These are phyloP conservation scores for Trichocladium uniseriatum DNA, from an alignment of 495 filamentous ascomycete genomes.

Conservation along the genomic window DNA sequence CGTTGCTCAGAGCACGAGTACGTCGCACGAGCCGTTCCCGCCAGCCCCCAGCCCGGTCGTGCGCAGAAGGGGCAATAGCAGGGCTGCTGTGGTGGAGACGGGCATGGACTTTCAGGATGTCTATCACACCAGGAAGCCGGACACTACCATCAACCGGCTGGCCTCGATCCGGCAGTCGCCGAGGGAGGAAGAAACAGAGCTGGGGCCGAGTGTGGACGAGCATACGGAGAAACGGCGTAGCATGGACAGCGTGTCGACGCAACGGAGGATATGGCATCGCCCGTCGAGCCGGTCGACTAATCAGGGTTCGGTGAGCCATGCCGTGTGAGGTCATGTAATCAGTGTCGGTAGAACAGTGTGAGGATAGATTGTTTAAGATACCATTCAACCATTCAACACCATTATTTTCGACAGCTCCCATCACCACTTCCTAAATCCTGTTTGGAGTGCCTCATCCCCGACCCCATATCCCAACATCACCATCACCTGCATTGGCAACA, in stretches of 20 bases:
- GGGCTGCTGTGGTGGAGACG: conserved; percentile 21
- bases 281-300: conserved; percentile 8
- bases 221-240: conserved; percentile 28
- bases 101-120: conserved; percentile 29
- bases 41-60: neutral
- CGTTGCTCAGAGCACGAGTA: conserved; percentile 8
- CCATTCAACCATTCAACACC: too few species aligned
- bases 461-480: neutral
- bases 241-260: conserved; percentile 10
- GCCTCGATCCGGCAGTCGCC: conserved; percentile 18
- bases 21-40: neutral
- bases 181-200: conserved; percentile 15
- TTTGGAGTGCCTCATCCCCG: too few species aligned
- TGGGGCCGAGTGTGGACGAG: neutral
- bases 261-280: conserved; percentile 6
- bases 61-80: conserved; percentile 14
- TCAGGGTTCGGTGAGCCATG: conserved; percentile 6
- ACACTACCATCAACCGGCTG: conserved; percentile 11
- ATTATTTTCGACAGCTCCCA: neutral
- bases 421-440: neutral
- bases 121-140: conserved; percentile 19
- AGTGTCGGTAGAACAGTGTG: neutral
- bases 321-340: conserved; percentile 6
- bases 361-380: too few species aligned
- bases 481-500: neutral